Percentiles rank a stretch among this genome's conserved stretches.
phyloP scores from a whole-genome alignment of 768 basidiomycete species.

The Chalciporus pseudorubinellus region DNA sequence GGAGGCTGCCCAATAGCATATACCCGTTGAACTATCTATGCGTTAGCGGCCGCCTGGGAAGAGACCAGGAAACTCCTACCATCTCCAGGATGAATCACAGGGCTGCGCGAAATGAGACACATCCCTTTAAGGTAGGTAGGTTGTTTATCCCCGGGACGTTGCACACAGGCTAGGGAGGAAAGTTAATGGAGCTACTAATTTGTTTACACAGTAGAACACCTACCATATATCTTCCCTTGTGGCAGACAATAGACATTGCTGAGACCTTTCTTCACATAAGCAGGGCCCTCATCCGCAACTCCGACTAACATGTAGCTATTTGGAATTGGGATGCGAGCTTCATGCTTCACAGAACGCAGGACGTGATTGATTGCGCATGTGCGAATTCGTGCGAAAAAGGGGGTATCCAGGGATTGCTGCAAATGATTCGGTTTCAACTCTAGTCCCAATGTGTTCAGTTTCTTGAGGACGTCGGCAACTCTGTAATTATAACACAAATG shows the following conservation, averaged over 20 bases:
- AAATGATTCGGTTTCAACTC: conserved; percentile 40
- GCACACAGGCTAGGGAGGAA: conserved; percentile 51
- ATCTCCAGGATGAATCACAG: conserved; percentile 75
- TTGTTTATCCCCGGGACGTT: conserved; percentile 45
- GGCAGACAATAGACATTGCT: conserved; percentile 53
- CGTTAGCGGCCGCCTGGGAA: conserved; percentile 1
- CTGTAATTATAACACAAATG: conserved; percentile 45
- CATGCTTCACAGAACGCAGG: conserved; percentile 71
- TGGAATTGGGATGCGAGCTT: conserved; percentile 70
- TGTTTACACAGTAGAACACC: conserved; percentile 9
- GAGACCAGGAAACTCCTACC: conserved; percentile 36
- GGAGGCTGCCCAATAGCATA: conserved; percentile 71
- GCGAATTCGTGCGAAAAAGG: conserved; percentile 58
- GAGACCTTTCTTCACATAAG: conserved; percentile 49
- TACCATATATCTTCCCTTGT: conserved; percentile 67
- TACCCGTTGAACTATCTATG: conserved; percentile 59
- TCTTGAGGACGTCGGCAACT: conserved; percentile 50
- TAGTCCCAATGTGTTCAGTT: conserved; percentile 47
- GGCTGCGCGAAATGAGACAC: conserved; percentile 66
- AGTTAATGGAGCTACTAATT: background rate
- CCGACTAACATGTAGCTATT: conserved; percentile 72
- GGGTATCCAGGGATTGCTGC: conserved; percentile 44
- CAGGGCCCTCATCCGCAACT: conserved; percentile 78
- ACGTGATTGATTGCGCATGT: conserved; percentile 61
- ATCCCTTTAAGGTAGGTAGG: conserved; percentile 59